Percentiles rank a stretch among this genome's conserved stretches.
Conservation (phyloP, 2,329 filamentous ascomycete species). For the Fusarium foetens region DNA sequence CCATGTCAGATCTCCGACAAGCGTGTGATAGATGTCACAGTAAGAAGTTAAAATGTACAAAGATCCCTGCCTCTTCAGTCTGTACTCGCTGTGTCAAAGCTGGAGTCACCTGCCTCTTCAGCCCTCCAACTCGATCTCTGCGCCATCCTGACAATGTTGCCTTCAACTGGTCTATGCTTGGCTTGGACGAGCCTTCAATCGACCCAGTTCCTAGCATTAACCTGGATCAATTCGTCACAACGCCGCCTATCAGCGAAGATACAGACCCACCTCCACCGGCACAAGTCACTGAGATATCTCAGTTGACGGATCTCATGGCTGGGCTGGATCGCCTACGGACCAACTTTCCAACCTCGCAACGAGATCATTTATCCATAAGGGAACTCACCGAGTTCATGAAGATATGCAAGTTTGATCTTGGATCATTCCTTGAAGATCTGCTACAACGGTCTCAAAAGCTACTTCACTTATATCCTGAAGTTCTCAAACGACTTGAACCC, state of each 20-base stretch:
- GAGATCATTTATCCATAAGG: slow-evolving; percentile 39
- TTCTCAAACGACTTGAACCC: slow-evolving; percentile 29
- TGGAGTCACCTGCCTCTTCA: slow-evolving; percentile 54
- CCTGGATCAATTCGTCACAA: not conserved
- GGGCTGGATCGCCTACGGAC: slow-evolving; percentile 39
- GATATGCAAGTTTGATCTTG: slow-evolving; percentile 40
- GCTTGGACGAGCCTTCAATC: slow-evolving; percentile 14
- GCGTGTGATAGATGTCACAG: slow-evolving; percentile 59
- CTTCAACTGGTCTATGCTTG: slow-evolving; percentile 40
- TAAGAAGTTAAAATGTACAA: slow-evolving; percentile 60
- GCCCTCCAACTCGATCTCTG: slow-evolving; percentile 48
- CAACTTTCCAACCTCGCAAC: slow-evolving; percentile 9
- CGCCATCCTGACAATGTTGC: slow-evolving; percentile 16
- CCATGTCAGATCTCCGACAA: slow-evolving; percentile 45
- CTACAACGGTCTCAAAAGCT: slow-evolving; percentile 50
- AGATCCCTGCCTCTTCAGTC: slow-evolving; percentile 47
- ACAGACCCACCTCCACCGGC: not conserved
- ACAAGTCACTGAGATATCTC: slow-evolving; percentile 12
- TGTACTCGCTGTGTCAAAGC: slow-evolving; percentile 58
- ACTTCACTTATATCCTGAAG: slow-evolving; percentile 49
- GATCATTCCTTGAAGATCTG: slow-evolving; percentile 48
- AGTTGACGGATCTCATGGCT: slow-evolving; percentile 37
- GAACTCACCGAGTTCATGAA: slow-evolving; percentile 40
- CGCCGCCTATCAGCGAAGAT: slow-evolving; percentile 22
- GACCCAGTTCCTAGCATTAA: not conserved